Evolutionary conservation across 1,139 yeast genomes (phyloP), one percentile per base, ranked within the genome.

Genomic region (Debaryomyces fabryi): DNA sequence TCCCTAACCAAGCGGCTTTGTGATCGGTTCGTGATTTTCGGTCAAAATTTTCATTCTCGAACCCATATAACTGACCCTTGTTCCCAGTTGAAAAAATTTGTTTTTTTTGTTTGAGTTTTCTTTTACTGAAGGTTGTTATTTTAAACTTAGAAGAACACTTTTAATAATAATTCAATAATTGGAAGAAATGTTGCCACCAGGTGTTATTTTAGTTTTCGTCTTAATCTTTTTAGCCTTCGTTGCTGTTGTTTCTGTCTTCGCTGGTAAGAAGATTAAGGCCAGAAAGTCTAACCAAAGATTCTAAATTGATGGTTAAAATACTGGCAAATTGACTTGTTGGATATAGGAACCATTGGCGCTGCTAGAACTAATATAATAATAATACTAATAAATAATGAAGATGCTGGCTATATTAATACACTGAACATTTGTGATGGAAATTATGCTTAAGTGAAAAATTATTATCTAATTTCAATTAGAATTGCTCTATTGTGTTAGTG

Each of bases 191-290:
- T 71, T 76, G 52, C 81, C 81, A 64, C 63, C 79, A 41, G 81
- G 81, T 71, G 81, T 76, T 71, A 76, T 76, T 62, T 68, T 76
- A 62, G 81, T 76, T 57, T 76, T 76, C 65, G 74, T 72, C 58
- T 72, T 76, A 59, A 52, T 76, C 52, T 75, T 75, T 68, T 68
- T 68, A 61, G 78, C 76, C 54, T 65, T 63, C 60, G 56, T 63
- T 56, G 75, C 71, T 55, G 57, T 76, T 46, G 51, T 56, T 50
- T 73, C 70, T 59, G 65, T 75, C 52, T 58, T 63, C 53, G 52
- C 71, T 58, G 67, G 63, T 47, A 76, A 74, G 72, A 66, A 59
- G 56, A 47, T 75, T 53, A 72, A 71, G 67, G 71, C 72, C 43
- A 76, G 59, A 60, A 76, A 76, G 67, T 62, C 79, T 54, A 68